phyloP scores from a whole-genome alignment of 2,329 filamentous ascomycete species.

The Aspergillus sp. region DNA sequence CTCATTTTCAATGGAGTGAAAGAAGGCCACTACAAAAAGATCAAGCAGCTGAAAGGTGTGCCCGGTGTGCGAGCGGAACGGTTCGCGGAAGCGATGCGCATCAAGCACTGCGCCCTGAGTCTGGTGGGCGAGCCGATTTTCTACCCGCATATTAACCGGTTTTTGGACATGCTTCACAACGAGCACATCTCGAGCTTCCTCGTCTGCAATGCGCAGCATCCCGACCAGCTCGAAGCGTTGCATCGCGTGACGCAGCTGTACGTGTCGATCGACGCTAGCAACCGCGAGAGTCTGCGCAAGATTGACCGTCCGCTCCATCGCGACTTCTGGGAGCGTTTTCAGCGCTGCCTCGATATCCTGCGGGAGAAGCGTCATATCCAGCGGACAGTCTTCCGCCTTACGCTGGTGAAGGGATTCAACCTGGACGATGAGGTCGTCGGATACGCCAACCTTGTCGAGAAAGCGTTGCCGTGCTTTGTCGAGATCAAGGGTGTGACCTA shows the following conservation, averaged over 20 bases:
- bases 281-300: slow-evolving; percentile 78
- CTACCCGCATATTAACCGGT: slow-evolving; percentile 95
- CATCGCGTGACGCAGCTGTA: slow-evolving; percentile 91
- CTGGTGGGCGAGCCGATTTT: slow-evolving; percentile 98
- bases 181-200: slow-evolving; percentile 91
- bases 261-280: slow-evolving; percentile 92
- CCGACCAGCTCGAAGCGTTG: slow-evolving; percentile 78
- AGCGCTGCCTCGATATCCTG: slow-evolving; percentile 84
- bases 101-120: slow-evolving; percentile 87
- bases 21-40: slow-evolving; percentile 91
- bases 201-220: slow-evolving; percentile 96
- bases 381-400: slow-evolving; percentile 90
- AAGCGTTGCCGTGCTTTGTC: slow-evolving; percentile 83
- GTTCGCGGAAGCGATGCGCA: slow-evolving; percentile 88
- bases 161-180: slow-evolving; percentile 75
- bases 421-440: slow-evolving; percentile 88
- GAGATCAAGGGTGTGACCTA: slow-evolving; percentile 97
- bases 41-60: slow-evolving; percentile 93
- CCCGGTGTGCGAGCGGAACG: slow-evolving; percentile 89
- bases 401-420: slow-evolving; percentile 97
- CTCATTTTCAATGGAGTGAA: slow-evolving; percentile 89
- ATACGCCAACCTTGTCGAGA: slow-evolving; percentile 84
- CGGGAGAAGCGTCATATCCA: slow-evolving; percentile 79
- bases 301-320: slow-evolving; percentile 91
- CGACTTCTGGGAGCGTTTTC: slow-evolving; percentile 97